These are phyloP conservation scores for Eucalyptus regnans DNA, from an alignment of 345 rosid species.

Conservation along the genomic window DNA sequence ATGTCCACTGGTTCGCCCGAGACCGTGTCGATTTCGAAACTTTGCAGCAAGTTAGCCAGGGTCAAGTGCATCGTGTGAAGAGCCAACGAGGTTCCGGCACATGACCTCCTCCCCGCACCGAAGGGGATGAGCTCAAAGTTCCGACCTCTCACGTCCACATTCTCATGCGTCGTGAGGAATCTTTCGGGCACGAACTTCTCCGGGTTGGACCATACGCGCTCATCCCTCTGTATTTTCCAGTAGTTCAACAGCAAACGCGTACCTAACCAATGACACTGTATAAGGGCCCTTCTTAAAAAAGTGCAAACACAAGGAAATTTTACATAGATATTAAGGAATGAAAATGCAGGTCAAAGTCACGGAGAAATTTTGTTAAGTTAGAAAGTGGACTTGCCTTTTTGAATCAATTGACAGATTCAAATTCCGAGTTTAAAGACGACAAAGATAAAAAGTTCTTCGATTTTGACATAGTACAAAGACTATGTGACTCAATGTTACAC, in stretches of 20 bases:
- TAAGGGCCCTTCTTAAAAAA: background rate
- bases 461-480: background rate
- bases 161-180: slow-evolving; percentile 8
- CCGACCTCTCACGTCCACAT: slow-evolving; percentile 14
- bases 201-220: slow-evolving; percentile 3
- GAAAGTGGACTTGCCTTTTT: background rate
- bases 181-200: slow-evolving; percentile 16
- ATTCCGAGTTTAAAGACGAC: background rate
- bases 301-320: background rate
- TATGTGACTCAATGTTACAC: background rate
- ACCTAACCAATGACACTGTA: slow-evolving; percentile 1
- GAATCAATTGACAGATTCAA: background rate
- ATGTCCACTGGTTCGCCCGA: slow-evolving; percentile 16
- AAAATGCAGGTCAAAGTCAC: background rate
- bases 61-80: slow-evolving; percentile 13
- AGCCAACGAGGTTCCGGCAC: slow-evolving; percentile 22
- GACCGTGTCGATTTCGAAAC: slow-evolving; percentile 16
- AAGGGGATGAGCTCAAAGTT: slow-evolving; percentile 21
- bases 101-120: slow-evolving; percentile 18
- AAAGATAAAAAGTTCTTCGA: background rate
- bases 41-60: slow-evolving; percentile 24
- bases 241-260: slow-evolving; percentile 11
- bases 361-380: background rate
- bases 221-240: slow-evolving; percentile 17
- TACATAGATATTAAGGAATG: background rate